Evolutionary conservation across 345 rosid genomes (phyloP).

Genomic region (Linum usitatissimum): DNA sequence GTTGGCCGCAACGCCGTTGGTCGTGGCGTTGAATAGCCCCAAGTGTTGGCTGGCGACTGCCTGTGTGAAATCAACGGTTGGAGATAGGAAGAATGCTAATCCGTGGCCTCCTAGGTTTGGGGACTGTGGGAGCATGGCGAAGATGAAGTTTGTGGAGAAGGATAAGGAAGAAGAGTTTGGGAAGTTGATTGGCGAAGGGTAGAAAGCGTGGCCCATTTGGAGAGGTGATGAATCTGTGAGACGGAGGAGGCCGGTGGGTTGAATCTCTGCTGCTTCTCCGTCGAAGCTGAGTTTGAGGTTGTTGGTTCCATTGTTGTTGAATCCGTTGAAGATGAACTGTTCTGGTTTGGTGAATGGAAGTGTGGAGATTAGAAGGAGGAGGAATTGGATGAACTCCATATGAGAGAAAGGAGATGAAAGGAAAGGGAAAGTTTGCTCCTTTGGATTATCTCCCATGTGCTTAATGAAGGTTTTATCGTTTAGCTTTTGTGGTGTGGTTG

Average conservation of each 20-base stretch:
- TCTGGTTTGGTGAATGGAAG: neutral
- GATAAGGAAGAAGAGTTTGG: slow-evolving; percentile 7
- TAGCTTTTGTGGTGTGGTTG: no score
- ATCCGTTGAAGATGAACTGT: neutral
- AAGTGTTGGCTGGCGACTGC: slow-evolving; percentile 13
- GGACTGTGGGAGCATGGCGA: slow-evolving; percentile 18
- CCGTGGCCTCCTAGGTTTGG: slow-evolving; percentile 24
- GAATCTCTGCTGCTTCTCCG: slow-evolving; percentile 15
- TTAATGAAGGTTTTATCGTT: no score
- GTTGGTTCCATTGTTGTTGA: neutral
- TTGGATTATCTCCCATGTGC: no score
- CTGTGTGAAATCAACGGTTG: slow-evolving; percentile 5
- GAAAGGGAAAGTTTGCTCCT: neutral
- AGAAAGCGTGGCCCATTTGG: slow-evolving; percentile 19
- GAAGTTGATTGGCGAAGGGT: slow-evolving; percentile 10
- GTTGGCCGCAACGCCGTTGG: slow-evolving; percentile 15
- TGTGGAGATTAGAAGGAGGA: neutral
- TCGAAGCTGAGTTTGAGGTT: neutral
- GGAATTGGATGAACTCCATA: neutral
- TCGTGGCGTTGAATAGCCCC: slow-evolving; percentile 15
- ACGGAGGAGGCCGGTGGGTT: slow-evolving; percentile 14
- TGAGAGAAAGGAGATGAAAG: neutral
- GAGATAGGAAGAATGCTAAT: slow-evolving; percentile 19
- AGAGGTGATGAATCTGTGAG: slow-evolving; percentile 15
- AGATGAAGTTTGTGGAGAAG: slow-evolving; percentile 16